Conservation (phyloP, 2,329 filamentous ascomycete genomes). For the Colletotrichum sp. region DNA sequence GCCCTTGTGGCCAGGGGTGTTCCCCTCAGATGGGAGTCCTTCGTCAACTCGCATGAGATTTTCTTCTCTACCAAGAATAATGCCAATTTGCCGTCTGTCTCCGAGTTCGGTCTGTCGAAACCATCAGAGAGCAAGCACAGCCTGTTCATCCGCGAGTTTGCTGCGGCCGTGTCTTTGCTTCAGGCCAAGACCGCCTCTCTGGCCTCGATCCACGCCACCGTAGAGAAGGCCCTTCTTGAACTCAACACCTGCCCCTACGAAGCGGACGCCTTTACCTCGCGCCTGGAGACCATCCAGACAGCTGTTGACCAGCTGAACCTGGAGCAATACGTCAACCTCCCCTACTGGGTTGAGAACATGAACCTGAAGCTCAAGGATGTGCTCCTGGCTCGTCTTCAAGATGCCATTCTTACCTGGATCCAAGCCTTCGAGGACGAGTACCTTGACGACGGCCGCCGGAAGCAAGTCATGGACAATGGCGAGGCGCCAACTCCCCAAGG, state of each 20-base stretch:
- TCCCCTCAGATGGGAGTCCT: conserved; percentile 94
- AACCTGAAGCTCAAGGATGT: conserved; percentile 85
- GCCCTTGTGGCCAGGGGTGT: conserved; percentile 84
- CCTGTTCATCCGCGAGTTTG: conserved; percentile 94
- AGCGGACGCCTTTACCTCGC: conserved; percentile 76
- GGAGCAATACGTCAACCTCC: conserved; percentile 93
- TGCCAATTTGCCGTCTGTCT: conserved; percentile 37
- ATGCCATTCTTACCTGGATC: conserved; percentile 87
- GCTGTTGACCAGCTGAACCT: conserved; percentile 96
- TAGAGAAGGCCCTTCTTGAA: conserved; percentile 82
- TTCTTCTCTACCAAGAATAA: conserved; percentile 63
- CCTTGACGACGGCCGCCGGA: conserved; percentile 57
- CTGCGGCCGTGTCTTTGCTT: conserved; percentile 82
- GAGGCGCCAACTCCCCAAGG: conserved; percentile 54
- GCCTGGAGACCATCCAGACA: conserved; percentile 85
- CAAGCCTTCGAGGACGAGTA: conserved; percentile 75
- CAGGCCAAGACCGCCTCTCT: conserved; percentile 87
- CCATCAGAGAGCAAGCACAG: conserved; percentile 89
- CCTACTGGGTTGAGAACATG: conserved; percentile 86
- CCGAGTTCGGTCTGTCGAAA: conserved; percentile 50
- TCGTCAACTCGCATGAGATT: conserved; percentile 94
- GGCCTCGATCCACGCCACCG: conserved; percentile 77
- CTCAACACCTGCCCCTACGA: conserved; percentile 87
- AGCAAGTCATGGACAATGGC: conserved; percentile 46
- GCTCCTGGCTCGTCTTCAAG: conserved; percentile 80